These are phyloP conservation scores for Lyophyllum decastes DNA, from an alignment of 768 basidiomycete genomes.

Conservation along the genomic window DNA sequence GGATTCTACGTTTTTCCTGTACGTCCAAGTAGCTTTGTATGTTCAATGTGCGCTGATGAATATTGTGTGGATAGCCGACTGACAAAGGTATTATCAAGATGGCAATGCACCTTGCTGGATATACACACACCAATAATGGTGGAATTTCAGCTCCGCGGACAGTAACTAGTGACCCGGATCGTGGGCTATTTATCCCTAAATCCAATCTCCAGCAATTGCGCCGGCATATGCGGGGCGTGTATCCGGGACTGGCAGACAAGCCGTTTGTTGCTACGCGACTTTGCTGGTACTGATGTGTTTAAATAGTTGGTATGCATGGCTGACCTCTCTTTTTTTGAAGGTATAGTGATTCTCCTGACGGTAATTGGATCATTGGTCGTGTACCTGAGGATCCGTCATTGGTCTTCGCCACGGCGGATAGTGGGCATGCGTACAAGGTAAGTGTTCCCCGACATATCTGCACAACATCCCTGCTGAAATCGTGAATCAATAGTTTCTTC, in stretches of 20 bases:
- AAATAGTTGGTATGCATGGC: neutral
- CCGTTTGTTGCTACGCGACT: conserved; percentile 74
- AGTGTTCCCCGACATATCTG: neutral
- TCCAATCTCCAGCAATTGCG: conserved; percentile 52
- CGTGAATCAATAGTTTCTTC: conserved; percentile 69
- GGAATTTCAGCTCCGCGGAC: conserved; percentile 80
- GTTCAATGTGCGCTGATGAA: neutral
- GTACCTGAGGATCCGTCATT: conserved; percentile 59
- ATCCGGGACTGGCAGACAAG: conserved; percentile 77
- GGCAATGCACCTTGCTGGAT: conserved; percentile 76
- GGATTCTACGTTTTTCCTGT: conserved; percentile 89
- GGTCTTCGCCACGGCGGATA: conserved; percentile 84
- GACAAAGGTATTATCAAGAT: conserved; percentile 72
- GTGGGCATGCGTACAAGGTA: conserved; percentile 88
- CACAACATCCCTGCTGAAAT: neutral
- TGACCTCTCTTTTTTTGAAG: conserved; percentile 37
- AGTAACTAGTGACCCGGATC: conserved; percentile 54
- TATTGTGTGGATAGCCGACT: conserved; percentile 54
- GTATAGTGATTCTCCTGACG: conserved; percentile 89
- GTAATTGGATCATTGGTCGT: conserved; percentile 86
- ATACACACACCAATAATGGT: conserved; percentile 45
- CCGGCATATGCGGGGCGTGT: conserved; percentile 52
- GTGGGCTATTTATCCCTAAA: conserved; percentile 68
- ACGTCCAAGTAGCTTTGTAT: conserved; percentile 18
- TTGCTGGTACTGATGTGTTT: conserved; percentile 66